A percentile compares a stretch with the other conserved stretches of the same genome.
Conservation (phyloP, 805 yeast genomes). For the Candida piceae region DNA sequence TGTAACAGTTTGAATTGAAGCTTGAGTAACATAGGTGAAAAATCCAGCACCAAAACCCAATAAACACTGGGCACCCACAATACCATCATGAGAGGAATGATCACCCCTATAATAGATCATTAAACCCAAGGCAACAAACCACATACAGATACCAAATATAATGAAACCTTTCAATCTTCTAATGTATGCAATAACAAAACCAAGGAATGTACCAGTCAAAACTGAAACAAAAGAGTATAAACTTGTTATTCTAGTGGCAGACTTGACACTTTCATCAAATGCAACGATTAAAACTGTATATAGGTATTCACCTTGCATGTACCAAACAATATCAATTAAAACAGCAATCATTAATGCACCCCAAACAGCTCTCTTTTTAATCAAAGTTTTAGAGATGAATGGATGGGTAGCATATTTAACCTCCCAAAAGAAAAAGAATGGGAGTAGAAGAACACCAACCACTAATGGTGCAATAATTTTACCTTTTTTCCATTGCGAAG, state of each 20-base stretch:
- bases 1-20: conserved; percentile 52
- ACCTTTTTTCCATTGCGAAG: conserved; percentile 52
- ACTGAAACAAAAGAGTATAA: conserved; percentile 63
- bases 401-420: conserved; percentile 51
- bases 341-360: conserved; percentile 58
- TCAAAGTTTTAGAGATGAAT: conserved; percentile 51
- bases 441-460: conserved; percentile 57
- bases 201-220: conserved; percentile 53
- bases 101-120: conserved; percentile 52
- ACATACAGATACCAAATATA: conserved; percentile 50
- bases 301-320: conserved; percentile 66
- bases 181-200: conserved; percentile 44
- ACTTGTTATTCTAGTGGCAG: conserved; percentile 65
- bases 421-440: conserved; percentile 61
- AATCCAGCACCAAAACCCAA: conserved; percentile 73
- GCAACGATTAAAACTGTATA: conserved; percentile 64
- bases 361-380: conserved; percentile 71
- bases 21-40: conserved; percentile 61
- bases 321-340: conserved; percentile 55
- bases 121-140: conserved; percentile 60
- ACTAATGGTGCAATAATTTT: conserved; percentile 65
- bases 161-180: conserved; percentile 57
- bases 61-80: conserved; percentile 59
- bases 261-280: conserved; percentile 48
- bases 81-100: conserved; percentile 43